Evolutionary conservation across 768 basidiomycete genomes (phyloP).

Genomic region (Cyathus striatus): DNA sequence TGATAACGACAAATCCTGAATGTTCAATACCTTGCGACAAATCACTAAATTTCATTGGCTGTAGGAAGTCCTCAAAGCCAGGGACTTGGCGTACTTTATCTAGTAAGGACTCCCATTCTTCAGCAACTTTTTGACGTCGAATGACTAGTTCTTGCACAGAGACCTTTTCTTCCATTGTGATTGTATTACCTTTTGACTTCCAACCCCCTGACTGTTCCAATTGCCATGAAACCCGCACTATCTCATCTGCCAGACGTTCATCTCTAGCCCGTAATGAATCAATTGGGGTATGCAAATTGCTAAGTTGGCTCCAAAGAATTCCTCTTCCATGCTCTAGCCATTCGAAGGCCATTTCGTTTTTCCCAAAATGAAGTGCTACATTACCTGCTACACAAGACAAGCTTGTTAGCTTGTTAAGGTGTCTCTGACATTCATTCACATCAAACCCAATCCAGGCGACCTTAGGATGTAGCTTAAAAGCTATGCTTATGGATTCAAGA

Average conservation of each 20-base stretch:
- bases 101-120: slow-evolving; percentile 1
- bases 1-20: slow-evolving; percentile 1
- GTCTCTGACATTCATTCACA: too few species aligned
- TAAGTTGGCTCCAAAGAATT: not conserved
- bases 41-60: not conserved
- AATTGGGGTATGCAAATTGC: not conserved
- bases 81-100: not conserved
- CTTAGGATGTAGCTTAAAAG: too few species aligned
- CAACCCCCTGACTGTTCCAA: not conserved
- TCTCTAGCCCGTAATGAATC: not conserved
- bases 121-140: not conserved
- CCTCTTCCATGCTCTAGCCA: not conserved
- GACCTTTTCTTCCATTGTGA: not conserved
- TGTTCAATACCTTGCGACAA: slow-evolving; percentile 1
- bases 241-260: not conserved
- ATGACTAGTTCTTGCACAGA: not conserved
- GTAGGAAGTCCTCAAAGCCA: slow-evolving; percentile 3
- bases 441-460: too few species aligned
- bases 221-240: not conserved
- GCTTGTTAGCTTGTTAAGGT: not conserved
- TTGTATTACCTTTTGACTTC: not conserved
- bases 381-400: not conserved
- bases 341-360: not conserved
- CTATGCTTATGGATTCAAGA: too few species aligned
- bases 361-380: not conserved